Evolutionary conservation across 352 stramenopile genomes (phyloP), one percentile per base, ranked within the genome.

Genomic region (Phytophthora pluvialis): DNA sequence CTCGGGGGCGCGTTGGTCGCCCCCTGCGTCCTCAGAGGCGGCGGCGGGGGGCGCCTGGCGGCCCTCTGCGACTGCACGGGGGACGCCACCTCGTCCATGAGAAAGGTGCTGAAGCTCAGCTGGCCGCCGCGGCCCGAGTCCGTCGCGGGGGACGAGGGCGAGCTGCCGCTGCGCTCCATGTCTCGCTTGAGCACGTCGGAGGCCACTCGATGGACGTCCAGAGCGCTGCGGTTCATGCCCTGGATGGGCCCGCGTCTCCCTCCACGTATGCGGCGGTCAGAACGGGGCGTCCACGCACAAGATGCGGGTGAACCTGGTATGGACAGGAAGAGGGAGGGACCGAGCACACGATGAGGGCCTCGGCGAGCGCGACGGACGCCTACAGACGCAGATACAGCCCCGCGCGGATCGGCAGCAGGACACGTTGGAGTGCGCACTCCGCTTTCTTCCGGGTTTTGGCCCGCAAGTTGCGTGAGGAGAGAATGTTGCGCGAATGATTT

Each of bases 71-170:
- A 52, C 25, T 67, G 64, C 50, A 72, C 45, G 26, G 67, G 72
- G 13, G 75, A 67, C 21, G 72, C 64, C n/a, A 76, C 51, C 18
- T 81, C 74, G 59, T 88, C 79, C 70, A 88, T 78, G 33, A 88
- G 72, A 57, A 88, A 88, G 16, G 79, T 81, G 38, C 77, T 84
- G 60, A 88, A 88, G 62, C 74, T 80, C 32, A 79, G 28, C 29
- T 58, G 58, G 28, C 50, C 64, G 15, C 51, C 51, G 11, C 60
- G 47, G 7, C 38, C 54, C 5, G 54, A 60, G 39, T 64, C 51
- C 8, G 51, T 64, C 10, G 52, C 45, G 13, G 60, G 16, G 5
- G 49, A 47, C 11, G 48, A 56, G 8, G 49, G 52, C 18, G 61
- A 50, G 31, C 31, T 36, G 15, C 45, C 38, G 29, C 35, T 54